Evolutionary conservation across 2,329 filamentous ascomycete genomes (phyloP).

Genomic region (Pseudocercospora macadamiae): DNA sequence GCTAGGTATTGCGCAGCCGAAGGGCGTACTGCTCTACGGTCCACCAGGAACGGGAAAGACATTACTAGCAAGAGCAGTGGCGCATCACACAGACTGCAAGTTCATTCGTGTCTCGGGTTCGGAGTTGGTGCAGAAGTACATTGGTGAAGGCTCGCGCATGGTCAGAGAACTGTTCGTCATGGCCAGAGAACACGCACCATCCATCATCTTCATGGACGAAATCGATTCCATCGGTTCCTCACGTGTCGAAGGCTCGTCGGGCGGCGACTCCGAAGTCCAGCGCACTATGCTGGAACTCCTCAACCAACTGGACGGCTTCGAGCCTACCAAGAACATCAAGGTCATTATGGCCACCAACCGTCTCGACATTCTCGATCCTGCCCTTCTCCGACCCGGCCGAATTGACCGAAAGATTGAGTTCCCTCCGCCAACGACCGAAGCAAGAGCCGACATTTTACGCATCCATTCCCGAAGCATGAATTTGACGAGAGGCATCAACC

Average conservation of each 20-base stretch:
- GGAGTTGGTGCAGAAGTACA: slow-evolving; percentile 98
- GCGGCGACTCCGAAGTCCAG: slow-evolving; percentile 96
- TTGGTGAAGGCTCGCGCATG: slow-evolving; percentile 97
- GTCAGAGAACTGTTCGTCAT: slow-evolving; percentile 98
- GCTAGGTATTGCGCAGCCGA: slow-evolving; percentile 97
- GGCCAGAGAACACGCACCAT: slow-evolving; percentile 95
- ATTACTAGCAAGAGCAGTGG: slow-evolving; percentile 88
- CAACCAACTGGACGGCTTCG: slow-evolving; percentile 98
- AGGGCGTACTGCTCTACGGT: slow-evolving; percentile 94
- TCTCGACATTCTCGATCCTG: slow-evolving; percentile 94
- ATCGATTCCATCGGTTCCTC: slow-evolving; percentile 98
- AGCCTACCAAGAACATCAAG: slow-evolving; percentile 96
- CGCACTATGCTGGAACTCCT: slow-evolving; percentile 97
- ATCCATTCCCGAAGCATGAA: slow-evolving; percentile 99
- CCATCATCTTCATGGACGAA: slow-evolving; percentile 99
- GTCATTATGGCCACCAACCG: slow-evolving; percentile 99
- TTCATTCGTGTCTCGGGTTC: slow-evolving; percentile 97
- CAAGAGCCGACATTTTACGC: slow-evolving; percentile 92
- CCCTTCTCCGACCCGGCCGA: slow-evolving; percentile 89
- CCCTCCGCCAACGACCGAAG: slow-evolving; percentile 93
- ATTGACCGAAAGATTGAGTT: slow-evolving; percentile 99
- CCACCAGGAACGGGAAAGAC: slow-evolving; percentile 98
- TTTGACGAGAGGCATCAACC: slow-evolving; percentile 92
- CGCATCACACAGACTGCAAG: slow-evolving; percentile 98
- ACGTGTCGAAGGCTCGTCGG: slow-evolving; percentile 91